Conservation (phyloP, 78 protist species). For the Dictyostelium brefeldianum region DNA sequence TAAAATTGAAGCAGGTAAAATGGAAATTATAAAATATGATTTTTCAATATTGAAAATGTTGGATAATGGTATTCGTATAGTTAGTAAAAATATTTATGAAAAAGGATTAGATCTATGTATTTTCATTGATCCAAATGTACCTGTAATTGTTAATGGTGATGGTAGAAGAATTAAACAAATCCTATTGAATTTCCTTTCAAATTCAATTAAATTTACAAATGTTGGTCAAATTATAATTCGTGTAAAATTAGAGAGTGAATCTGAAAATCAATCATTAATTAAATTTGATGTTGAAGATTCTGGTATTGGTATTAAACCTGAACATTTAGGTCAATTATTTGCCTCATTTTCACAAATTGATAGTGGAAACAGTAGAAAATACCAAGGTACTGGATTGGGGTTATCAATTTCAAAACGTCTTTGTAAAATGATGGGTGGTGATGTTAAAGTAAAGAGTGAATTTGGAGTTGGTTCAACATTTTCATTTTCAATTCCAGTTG, state of each 20-base stretch:
- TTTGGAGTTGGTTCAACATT: conserved; percentile 62
- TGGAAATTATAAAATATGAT: conserved; percentile 39
- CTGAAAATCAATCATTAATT: background rate
- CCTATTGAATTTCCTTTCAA: conserved; percentile 52
- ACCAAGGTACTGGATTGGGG: conserved; percentile 79
- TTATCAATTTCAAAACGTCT: conserved; percentile 46
- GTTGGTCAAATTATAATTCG: conserved; percentile 58
- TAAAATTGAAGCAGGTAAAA: conserved; percentile 76
- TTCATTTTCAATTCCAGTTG: conserved; percentile 4
- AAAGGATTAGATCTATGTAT: conserved; percentile 39
- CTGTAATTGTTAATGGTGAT: conserved; percentile 44
- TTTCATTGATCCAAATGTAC: conserved; percentile 58
- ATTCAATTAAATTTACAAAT: conserved; percentile 66
- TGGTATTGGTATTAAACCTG: conserved; percentile 71
- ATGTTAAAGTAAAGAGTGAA: conserved; percentile 30
- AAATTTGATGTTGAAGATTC: conserved; percentile 79
- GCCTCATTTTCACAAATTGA: conserved; percentile 60
- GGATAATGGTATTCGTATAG: conserved; percentile 40
- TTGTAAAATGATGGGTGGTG: conserved; percentile 79
- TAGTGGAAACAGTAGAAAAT: conserved; percentile 13
- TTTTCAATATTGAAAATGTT: conserved; percentile 67
- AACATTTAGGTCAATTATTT: conserved; percentile 23
- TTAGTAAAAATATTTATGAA: conserved; percentile 12
- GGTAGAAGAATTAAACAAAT: conserved; percentile 43
- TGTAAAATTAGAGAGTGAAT: background rate